Evolutionary conservation across 495 filamentous ascomycete species (phyloP).

Genomic region (Neurospora sp.): DNA sequence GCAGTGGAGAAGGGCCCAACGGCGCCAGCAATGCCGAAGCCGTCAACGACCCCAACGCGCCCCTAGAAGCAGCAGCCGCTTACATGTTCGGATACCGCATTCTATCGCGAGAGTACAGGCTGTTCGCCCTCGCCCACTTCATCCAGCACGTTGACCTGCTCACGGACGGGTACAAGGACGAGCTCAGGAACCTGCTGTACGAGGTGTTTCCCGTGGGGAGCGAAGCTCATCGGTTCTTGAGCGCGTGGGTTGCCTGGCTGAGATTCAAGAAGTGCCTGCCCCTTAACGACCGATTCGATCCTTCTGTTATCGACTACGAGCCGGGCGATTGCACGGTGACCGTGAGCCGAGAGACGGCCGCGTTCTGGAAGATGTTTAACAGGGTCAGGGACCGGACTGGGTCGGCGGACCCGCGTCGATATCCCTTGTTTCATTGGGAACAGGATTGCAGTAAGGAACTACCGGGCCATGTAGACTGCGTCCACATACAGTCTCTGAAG

Average conservation of each 20-base stretch:
- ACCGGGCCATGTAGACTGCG: not conserved
- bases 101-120: not conserved
- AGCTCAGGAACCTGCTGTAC: not conserved
- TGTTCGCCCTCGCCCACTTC: not conserved
- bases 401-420: not conserved
- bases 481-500: not conserved
- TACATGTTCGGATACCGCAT: not conserved
- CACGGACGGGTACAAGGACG: not conserved
- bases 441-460: not conserved
- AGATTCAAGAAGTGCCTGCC: not conserved
- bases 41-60: not conserved
- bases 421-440: not conserved
- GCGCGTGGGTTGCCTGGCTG: not conserved
- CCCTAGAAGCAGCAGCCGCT: not conserved
- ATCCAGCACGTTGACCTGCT: not conserved
- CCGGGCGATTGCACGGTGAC: not conserved
- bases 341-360: not conserved
- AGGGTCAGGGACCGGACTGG: not conserved
- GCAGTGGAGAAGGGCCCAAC: not conserved
- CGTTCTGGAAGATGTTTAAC: not conserved
- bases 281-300: not conserved
- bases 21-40: not conserved
- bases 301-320: not conserved
- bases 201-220: not conserved
- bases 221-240: not conserved